Conservation (phyloP, 176 grass and related monocot species). For the Oryza coarctata region DNA sequence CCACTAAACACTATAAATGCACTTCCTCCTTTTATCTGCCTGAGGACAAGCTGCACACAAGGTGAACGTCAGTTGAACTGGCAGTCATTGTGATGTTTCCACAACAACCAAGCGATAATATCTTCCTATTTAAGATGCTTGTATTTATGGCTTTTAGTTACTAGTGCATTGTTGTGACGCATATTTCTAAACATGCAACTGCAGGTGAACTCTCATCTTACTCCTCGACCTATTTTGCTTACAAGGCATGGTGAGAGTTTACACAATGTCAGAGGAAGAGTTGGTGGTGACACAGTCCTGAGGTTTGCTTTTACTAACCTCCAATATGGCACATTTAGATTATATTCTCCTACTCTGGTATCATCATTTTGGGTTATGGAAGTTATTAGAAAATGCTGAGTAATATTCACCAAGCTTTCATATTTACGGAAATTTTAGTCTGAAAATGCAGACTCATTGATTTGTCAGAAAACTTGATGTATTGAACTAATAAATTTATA, state of each 20-base stretch:
- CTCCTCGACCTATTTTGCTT: constrained; percentile 91
- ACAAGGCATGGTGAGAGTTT: constrained; percentile 97
- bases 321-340: constrained; percentile 26
- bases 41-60: no score
- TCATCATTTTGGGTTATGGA: constrained; percentile 28
- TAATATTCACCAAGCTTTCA: neutral
- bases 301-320: constrained; percentile 60
- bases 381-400: constrained; percentile 25
- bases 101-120: no score
- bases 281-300: constrained; percentile 92
- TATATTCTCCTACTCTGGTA: neutral
- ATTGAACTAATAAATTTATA: constrained; percentile 36
- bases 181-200: constrained; percentile 30
- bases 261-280: constrained; percentile 91
- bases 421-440: neutral
- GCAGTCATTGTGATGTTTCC: no score
- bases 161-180: neutral
- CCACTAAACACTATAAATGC: no score
- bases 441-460: neutral
- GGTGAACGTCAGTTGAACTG: no score
- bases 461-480: constrained; percentile 17
- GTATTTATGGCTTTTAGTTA: neutral
- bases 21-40: no score
- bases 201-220: constrained; percentile 97
- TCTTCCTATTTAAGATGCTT: no score